Conservation (phyloP, 169 alveolate species). For the Plasmodium coatneyi region DNA sequence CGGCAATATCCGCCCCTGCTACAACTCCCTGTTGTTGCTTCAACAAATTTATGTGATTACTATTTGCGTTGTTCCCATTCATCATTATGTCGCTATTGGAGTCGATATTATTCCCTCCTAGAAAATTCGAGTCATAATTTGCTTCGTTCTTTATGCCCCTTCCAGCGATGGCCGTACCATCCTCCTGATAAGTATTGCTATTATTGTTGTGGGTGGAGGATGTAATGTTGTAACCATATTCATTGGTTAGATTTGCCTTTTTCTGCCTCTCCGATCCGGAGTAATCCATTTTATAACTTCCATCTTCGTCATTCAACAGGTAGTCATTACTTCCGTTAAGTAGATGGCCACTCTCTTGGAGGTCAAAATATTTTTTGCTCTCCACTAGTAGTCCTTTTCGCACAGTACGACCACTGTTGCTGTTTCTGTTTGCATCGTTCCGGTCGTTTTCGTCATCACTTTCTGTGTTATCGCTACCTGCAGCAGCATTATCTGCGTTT, state of each 20-base stretch:
- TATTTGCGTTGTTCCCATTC: background rate
- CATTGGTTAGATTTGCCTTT: background rate
- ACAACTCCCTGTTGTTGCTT: background rate
- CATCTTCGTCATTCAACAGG: background rate
- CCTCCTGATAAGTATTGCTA: background rate
- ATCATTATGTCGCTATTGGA: background rate
- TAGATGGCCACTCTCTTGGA: background rate
- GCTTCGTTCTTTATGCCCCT: constrained; percentile 1
- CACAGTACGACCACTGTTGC: background rate
- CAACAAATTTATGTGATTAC: background rate
- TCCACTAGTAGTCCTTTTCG: background rate
- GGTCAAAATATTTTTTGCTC: background rate
- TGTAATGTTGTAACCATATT: background rate
- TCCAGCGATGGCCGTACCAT: background rate
- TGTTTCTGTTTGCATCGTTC: background rate
- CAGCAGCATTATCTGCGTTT: background rate
- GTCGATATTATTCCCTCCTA: background rate
- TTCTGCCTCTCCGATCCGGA: background rate
- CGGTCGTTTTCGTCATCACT: background rate
- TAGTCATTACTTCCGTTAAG: background rate
- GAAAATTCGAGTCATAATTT: background rate
- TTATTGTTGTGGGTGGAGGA: background rate
- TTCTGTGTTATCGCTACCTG: background rate
- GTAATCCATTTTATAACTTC: background rate
- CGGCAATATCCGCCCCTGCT: background rate